Evolutionary conservation across 1,284 basidiomycete species (phyloP).

Genomic region (Leccinum fuscescens): DNA sequence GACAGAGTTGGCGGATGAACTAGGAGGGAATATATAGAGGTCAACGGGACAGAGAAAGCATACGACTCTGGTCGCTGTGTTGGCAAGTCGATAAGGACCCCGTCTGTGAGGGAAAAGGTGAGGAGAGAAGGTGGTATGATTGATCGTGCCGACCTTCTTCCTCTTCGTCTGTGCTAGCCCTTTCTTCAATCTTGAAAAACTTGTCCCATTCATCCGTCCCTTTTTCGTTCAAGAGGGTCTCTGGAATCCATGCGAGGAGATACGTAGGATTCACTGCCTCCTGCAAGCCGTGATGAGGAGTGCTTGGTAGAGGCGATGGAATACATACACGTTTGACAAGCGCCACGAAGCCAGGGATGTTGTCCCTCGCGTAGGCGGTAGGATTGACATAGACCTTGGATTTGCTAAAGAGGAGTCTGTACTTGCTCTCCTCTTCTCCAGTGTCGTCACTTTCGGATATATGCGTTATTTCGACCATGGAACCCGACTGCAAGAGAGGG

Average conservation of each 20-base stretch:
- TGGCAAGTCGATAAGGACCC: conserved; percentile 76
- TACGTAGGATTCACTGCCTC: conserved; percentile 72
- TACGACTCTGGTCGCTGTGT: conserved; percentile 81
- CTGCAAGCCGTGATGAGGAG: conserved; percentile 38
- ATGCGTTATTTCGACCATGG: conserved; percentile 79
- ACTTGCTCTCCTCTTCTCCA: conserved; percentile 56
- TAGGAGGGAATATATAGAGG: conserved; percentile 86
- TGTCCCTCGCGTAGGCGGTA: conserved; percentile 87
- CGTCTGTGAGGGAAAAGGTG: conserved; percentile 46
- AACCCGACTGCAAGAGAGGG: conserved; percentile 45
- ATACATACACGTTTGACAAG: conserved; percentile 76
- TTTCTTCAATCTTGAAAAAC: conserved; percentile 79
- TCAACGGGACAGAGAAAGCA: conserved; percentile 90
- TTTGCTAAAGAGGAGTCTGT: conserved; percentile 81
- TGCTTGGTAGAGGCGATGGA: conserved; percentile 1
- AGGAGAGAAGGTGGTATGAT: not conserved
- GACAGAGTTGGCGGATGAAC: conserved; percentile 83
- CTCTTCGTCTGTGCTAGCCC: conserved; percentile 54
- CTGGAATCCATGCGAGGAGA: conserved; percentile 84
- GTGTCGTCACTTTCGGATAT: conserved; percentile 27
- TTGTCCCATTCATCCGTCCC: conserved; percentile 81
- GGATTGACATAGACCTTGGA: conserved; percentile 94
- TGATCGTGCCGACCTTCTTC: conserved; percentile 58
- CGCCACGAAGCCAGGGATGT: conserved; percentile 89
- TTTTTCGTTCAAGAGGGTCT: conserved; percentile 72